Conservation (phyloP, 1,284 basidiomycete species). For the Cutaneotrichosporon mucoides region DNA sequence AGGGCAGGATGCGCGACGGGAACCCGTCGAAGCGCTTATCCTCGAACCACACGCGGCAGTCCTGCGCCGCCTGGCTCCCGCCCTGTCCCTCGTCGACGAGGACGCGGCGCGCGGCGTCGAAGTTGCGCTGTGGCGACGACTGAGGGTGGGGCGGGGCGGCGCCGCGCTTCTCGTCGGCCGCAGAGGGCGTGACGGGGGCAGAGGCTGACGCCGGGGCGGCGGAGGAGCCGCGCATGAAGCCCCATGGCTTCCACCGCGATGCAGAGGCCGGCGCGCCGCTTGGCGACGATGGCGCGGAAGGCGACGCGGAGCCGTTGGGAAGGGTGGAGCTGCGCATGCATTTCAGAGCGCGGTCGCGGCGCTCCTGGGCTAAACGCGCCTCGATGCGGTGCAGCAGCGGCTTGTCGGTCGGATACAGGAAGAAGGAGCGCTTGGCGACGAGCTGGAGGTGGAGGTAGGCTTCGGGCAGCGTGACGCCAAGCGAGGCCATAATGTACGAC, state of each 20-base stretch:
- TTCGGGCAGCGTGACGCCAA: slow-evolving; percentile 66
- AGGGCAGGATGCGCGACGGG: slow-evolving; percentile 87
- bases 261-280: slow-evolving; percentile 2
- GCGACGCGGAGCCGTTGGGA: neutral
- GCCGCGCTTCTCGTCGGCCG: no score
- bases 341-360: slow-evolving; percentile 35
- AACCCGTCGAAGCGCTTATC: slow-evolving; percentile 91
- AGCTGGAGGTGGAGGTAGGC: slow-evolving; percentile 72
- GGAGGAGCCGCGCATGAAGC: slow-evolving; percentile 13
- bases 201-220: no score
- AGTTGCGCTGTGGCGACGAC: slow-evolving; percentile 3
- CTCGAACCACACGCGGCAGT: slow-evolving; percentile 77
- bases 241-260: slow-evolving; percentile 37
- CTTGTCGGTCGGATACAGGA: slow-evolving; percentile 82
- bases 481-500: slow-evolving; percentile 79
- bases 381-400: slow-evolving; percentile 72
- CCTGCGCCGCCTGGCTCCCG: slow-evolving; percentile 23
- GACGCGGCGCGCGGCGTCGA: slow-evolving; percentile 29
- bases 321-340: slow-evolving; percentile 12
- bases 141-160: no score
- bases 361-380: slow-evolving; percentile 51
- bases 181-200: no score
- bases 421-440: slow-evolving; percentile 64
- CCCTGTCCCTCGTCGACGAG: slow-evolving; percentile 28
- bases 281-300: slow-evolving; percentile 7